Evolutionary conservation across 495 filamentous ascomycete genomes (phyloP).

Genomic region (Immersiella caudata): DNA sequence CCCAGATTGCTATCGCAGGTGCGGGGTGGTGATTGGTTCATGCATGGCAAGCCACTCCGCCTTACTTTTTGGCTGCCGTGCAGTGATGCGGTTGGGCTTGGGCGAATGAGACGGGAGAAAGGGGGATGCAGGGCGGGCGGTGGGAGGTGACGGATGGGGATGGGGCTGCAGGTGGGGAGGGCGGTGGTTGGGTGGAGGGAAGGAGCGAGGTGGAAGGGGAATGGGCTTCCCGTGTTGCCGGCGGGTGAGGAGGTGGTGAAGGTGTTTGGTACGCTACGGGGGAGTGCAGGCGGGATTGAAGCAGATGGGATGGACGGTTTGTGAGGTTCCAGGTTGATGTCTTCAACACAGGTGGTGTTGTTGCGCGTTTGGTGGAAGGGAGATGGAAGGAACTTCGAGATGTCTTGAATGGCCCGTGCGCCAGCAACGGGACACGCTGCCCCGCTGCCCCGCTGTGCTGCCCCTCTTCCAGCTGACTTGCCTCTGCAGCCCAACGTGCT

Average conservation of each 20-base stretch:
- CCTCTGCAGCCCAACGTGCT: neutral
- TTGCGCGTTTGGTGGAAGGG: too few species aligned
- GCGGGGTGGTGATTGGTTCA: neutral
- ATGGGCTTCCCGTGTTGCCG: neutral
- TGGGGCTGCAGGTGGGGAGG: neutral
- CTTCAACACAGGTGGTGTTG: too few species aligned
- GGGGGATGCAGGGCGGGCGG: constrained; percentile 5
- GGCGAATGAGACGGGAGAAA: neutral
- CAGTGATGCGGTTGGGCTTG: neutral
- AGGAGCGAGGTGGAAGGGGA: neutral
- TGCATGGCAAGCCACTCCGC: constrained; percentile 2
- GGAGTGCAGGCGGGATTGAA: too few species aligned
- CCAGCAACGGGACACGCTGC: too few species aligned
- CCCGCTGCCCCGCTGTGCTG: neutral
- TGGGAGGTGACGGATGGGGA: neutral
- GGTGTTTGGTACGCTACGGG: neutral
- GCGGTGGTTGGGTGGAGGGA: neutral
- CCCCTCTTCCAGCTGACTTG: neutral
- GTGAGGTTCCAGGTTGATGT: too few species aligned
- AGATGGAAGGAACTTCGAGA: too few species aligned
- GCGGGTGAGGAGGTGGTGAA: neutral
- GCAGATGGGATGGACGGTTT: too few species aligned
- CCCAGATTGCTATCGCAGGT: too few species aligned
- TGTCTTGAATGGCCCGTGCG: too few species aligned
- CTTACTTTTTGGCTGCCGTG: constrained; percentile 17